These are phyloP conservation scores for Coniochaeta sp. DNA, from an alignment of 2,329 filamentous ascomycete species.

Conservation along the genomic window DNA sequence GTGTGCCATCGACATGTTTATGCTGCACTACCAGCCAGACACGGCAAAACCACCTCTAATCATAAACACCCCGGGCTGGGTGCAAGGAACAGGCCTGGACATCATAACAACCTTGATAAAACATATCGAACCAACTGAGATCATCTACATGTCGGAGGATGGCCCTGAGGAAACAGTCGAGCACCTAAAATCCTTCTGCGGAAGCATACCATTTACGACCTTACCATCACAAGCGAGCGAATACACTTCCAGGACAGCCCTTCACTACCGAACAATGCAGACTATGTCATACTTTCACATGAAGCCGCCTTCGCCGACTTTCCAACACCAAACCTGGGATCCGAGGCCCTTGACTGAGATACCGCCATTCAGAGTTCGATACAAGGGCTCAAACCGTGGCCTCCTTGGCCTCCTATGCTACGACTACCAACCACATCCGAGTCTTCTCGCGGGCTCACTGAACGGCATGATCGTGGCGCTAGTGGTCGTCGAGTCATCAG, in stretches of 20 bases:
- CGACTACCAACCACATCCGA: slow-evolving; percentile 53
- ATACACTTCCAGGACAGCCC: slow-evolving; percentile 49
- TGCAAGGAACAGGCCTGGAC: slow-evolving; percentile 62
- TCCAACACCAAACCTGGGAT: slow-evolving; percentile 36
- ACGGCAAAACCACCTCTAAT: slow-evolving; percentile 47
- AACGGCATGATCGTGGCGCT: slow-evolving; percentile 65
- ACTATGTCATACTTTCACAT: slow-evolving; percentile 74
- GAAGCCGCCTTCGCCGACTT: slow-evolving; percentile 11
- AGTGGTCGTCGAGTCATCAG: slow-evolving; percentile 49
- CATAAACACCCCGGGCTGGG: slow-evolving; percentile 70
- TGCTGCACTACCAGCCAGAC: slow-evolving; percentile 41
- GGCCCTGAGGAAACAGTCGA: slow-evolving; percentile 53
- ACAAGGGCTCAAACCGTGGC: slow-evolving; percentile 40
- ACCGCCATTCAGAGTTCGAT: slow-evolving; percentile 56
- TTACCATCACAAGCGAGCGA: slow-evolving; percentile 56
- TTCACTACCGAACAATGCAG: slow-evolving; percentile 66
- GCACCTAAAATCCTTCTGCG: slow-evolving; percentile 37
- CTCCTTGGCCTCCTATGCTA: slow-evolving; percentile 63
- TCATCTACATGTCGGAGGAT: slow-evolving; percentile 63
- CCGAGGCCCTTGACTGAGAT: slow-evolving; percentile 46
- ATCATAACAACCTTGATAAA: slow-evolving; percentile 52
- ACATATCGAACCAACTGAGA: slow-evolving; percentile 47
- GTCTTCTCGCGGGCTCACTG: slow-evolving; percentile 56
- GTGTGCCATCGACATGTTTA: slow-evolving; percentile 57
- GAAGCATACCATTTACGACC: slow-evolving; percentile 30